A percentile compares a stretch with the other conserved stretches of the same genome.
Conservation (phyloP, 2,329 filamentous ascomycete genomes). For the Tympanopsis confertula region DNA sequence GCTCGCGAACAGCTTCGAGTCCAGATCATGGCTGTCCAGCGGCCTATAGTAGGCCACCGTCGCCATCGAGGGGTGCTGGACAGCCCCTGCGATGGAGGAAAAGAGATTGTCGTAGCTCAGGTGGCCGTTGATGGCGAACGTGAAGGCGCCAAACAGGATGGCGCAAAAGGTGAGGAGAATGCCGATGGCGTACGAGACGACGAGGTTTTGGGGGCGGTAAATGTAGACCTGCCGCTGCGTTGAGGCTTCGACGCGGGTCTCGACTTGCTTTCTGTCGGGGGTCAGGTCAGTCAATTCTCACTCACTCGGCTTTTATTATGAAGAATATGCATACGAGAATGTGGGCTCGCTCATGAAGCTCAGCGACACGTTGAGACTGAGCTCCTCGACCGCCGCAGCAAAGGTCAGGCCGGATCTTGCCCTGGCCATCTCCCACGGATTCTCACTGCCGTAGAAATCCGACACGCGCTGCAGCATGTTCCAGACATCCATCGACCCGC, state of each 20-base stretch:
- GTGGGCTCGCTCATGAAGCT: background rate
- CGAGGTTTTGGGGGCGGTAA: background rate
- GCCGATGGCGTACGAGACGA: background rate
- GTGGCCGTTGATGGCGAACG: background rate
- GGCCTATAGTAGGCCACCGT: background rate
- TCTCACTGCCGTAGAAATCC: too few species aligned
- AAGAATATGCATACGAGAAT: background rate
- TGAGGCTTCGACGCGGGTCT: background rate
- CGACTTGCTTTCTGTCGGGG: background rate
- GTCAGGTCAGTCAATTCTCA: too few species aligned
- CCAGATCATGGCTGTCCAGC: too few species aligned
- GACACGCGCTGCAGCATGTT: background rate
- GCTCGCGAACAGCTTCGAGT: too few species aligned
- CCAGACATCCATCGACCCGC: background rate
- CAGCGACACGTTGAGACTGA: background rate
- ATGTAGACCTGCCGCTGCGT: background rate
- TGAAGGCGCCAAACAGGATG: background rate
- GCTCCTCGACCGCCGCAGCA: background rate
- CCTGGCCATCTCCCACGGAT: too few species aligned
- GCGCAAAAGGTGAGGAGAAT: background rate
- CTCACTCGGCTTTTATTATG: background rate
- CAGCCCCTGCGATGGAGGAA: background rate
- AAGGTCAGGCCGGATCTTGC: background rate
- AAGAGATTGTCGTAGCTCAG: background rate
- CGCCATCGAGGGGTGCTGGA: background rate